Base-by-base conservation (phyloP, 2,329 filamentous ascomycete species). In the Venturia carpophila region DNA sequence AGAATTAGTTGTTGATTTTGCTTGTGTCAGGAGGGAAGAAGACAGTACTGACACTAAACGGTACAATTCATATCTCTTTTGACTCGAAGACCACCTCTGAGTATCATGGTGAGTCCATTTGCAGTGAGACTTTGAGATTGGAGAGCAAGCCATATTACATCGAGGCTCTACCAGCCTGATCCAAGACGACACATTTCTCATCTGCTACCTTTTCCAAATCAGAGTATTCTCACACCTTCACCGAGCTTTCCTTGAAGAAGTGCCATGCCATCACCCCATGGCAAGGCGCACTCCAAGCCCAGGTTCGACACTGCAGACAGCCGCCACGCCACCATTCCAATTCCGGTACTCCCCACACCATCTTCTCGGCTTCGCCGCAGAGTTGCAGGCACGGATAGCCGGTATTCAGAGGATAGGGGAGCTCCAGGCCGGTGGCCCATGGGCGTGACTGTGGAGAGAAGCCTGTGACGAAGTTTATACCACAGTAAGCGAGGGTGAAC, bases 281-380 rank as follows among this genome's bases (percentile, higher is more conserved):
- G 52, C 52, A 30, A 58, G 19, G 30, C 30, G 30, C 52, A 58
- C 37, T 58, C 52, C 27, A 58, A 37, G 52, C 52, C 37, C 52
- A n/a, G 21, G 47, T n/a, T 58, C 27, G 1, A 19, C 30, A 27
- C 2, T 13, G 10, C n/a, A 9, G 7, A 6, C 17, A 56, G 17
- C 27, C 49, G 11, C 11, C 24, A 37, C 30, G 52, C 52, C 52
- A 19, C 52, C 52, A 58, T n/a, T 27, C 19, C 52, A 15, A 37
- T 37, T 37, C 27, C 24, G 24, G 52, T 7, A 58, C 27, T 34
- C 6, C 17, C 49, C 49, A 55, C 30, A 58, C 52, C 27, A 58
- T 37, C 5, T 37, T 58, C n/a, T 15, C 11, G 11, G 21, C 30
- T 21, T 58, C 30, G 52, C 52, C 52, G 52, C 52, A 58, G 30